Conservation (phyloP, 768 basidiomycete species). For the Pisolithus albus region DNA sequence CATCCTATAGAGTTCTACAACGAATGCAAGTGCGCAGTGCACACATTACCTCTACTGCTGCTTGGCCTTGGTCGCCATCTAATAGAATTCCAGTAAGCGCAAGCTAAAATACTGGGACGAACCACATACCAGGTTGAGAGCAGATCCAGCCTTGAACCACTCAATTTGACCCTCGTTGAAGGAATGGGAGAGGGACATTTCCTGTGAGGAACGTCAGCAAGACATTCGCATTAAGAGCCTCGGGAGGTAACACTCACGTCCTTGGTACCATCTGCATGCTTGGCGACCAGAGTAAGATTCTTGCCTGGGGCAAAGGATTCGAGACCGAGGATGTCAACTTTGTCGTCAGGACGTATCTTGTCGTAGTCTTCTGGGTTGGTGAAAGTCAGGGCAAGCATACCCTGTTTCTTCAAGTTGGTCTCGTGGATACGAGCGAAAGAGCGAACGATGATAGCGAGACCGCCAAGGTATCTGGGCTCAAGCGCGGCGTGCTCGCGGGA, state of each 20-base stretch:
- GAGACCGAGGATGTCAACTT: conserved; percentile 83
- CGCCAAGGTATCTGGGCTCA: conserved; percentile 92
- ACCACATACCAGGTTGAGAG: conserved; percentile 71
- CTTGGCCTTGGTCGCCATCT: conserved; percentile 69
- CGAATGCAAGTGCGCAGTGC: neutral
- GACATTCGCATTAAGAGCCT: neutral
- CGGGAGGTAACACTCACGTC: conserved; percentile 39
- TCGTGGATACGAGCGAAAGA: conserved; percentile 98
- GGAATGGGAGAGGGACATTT: conserved; percentile 78
- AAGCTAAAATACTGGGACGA: neutral
- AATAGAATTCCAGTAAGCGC: conserved; percentile 7
- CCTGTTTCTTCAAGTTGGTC: conserved; percentile 99
- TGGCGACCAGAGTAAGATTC: conserved; percentile 75
- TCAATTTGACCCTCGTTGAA: conserved; percentile 97
- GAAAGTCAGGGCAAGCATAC: conserved; percentile 95
- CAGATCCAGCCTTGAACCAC: conserved; percentile 98
- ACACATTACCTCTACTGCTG: conserved; percentile 16
- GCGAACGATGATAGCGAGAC: conserved; percentile 91
- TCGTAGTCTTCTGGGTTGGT: conserved; percentile 91
- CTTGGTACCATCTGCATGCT: conserved; percentile 74
- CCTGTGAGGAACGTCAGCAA: conserved; percentile 29
- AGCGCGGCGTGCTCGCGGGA: conserved; percentile 97
- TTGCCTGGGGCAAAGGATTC: conserved; percentile 87
- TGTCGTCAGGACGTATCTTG: conserved; percentile 81
- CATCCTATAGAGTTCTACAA: neutral